phyloP scores from a whole-genome alignment of 177 flowering plant genomes.

The Vitis hybrid region DNA sequence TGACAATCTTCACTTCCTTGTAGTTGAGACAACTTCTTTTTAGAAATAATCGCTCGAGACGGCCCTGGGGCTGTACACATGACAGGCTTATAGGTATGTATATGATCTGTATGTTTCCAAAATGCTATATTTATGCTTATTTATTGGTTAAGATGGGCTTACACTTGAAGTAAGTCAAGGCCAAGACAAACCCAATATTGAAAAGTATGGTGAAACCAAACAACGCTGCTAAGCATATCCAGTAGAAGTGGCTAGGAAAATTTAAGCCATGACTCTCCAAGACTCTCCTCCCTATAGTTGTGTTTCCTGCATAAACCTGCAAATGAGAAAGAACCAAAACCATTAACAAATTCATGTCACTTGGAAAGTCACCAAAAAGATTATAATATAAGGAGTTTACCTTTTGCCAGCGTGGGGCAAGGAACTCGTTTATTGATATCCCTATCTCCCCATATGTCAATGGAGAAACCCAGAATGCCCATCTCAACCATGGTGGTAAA shows the following conservation, averaged over 20 bases:
- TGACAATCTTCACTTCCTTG: constrained; percentile 22
- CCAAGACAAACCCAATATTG: constrained; percentile 32
- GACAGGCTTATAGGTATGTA: neutral
- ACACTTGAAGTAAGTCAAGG: constrained; percentile 38
- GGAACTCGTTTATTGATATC: constrained; percentile 37
- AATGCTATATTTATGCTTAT: neutral
- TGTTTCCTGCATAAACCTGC: constrained; percentile 21
- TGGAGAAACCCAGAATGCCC: constrained; percentile 47
- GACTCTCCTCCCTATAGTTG: constrained; percentile 25
- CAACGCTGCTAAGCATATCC: constrained; percentile 46
- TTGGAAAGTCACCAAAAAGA: neutral
- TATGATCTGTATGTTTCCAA: neutral
- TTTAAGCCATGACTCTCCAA: constrained; percentile 28
- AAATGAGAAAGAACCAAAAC: neutral
- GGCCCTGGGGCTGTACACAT: constrained; percentile 33
- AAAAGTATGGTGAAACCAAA: constrained; percentile 35
- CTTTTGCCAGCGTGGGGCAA: constrained; percentile 48
- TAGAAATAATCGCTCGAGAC: constrained; percentile 41
- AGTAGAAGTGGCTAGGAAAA: constrained; percentile 30
- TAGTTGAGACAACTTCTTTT: constrained; percentile 22
- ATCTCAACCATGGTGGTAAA: constrained; percentile 37
- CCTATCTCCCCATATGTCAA: constrained; percentile 41
- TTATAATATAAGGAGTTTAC: constrained; percentile 9
- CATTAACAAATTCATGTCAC: neutral
- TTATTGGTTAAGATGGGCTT: constrained; percentile 5